Evolutionary conservation across 208 protist genomes (phyloP), one percentile per base, ranked within the genome.

Genomic region (Crithidia expoeki): DNA sequence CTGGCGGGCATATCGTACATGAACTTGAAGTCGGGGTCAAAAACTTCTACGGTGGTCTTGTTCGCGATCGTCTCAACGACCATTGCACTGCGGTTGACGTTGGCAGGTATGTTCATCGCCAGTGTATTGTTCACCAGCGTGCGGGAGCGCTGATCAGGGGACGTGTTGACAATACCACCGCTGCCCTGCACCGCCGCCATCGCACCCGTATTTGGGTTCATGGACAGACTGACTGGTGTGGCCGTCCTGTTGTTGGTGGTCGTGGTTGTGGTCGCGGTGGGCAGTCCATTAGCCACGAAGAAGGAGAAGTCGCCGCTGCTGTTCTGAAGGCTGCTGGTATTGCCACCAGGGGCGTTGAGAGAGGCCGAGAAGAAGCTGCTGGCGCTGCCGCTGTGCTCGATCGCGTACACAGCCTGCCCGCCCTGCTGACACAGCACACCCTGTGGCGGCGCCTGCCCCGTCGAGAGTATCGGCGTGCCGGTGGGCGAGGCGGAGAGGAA

Each of bases 11-110:
- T 83, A 16, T 88, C 70, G 62, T 85, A 92, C 28, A 90, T 62
- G 52, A 61, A 79, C 59, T 83, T 83, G 56, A 92, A 94, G 69
- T 92, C 68, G 1, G 82, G 72, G 57, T 92, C 84, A 51, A 86
- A 94, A 2, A 94, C 89, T 32, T 84, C 78, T 4, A 74, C 51
- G 19, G 50, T 40, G 5, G 60, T 23, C 30, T 69, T 76, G 28
- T 49, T 66, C 23, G 40, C 50, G 16, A 68, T 17, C 56, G 51
- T 19, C 36, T 58, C 59, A 2, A 32, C 57, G 14, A 56, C 53
- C 11, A 38, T 60, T 21, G 27, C 14, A 36, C 33, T 58, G 62
- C 50, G 62, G 34, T 33, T 56, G 7, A 34, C 50, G 27, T 12
- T 40, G 4, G 21, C 23, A 14, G 56, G 62, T 50, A 68, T n/a